Base-by-base conservation (phyloP, 768 basidiomycete genomes). In the Coprinellus aureogranulatus region DNA sequence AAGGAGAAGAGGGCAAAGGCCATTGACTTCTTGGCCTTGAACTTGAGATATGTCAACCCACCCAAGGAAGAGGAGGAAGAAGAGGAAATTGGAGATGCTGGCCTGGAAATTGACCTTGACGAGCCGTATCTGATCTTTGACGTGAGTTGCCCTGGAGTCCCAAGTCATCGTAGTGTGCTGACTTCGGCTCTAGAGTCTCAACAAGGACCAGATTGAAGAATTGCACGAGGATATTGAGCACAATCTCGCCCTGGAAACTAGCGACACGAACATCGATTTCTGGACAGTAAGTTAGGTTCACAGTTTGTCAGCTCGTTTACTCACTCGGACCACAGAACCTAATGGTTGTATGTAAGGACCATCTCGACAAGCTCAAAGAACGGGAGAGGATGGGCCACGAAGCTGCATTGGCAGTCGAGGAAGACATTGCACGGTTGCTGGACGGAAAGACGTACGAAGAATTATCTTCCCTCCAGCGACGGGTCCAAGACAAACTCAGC, bases 41-140 rank as follows among this genome's bases (percentile, higher is more conserved):
- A 99, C 70, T 81, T 99, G 59, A 88, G 92, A 60, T 98, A 98
- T 72, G 90, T 93, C 28, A 87, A 89, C 66, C 86, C 84, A 22
- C 78, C 82, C 26, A 76, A 75, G 16, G 82, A 87, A 30, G 82
- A 86, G n/a, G 87, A 90, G 2, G 85, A 85, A 8, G 81, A 84
- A 49, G 74, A 77, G 31, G 81, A 86, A 58, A 94, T 48, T 25
- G 46, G 46, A 14, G 92, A 92, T 57, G 84, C 89, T 45, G 94
- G 93, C 26, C 80, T 99, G 51, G 97, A 99, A 72, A 97, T 98
- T 65, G 97, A 99, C 69, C 81, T 98, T 45, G 97, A 99, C 62
- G 97, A 99, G 68, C 97, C 97, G 1, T 99, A 98, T 75, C 92
- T 90, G 64, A 98, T 99, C 62, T 88, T 98, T 61, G 93, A 97